Base-by-base conservation (phyloP, 129 eudicot species). In the Lactuca sativa region DNA sequence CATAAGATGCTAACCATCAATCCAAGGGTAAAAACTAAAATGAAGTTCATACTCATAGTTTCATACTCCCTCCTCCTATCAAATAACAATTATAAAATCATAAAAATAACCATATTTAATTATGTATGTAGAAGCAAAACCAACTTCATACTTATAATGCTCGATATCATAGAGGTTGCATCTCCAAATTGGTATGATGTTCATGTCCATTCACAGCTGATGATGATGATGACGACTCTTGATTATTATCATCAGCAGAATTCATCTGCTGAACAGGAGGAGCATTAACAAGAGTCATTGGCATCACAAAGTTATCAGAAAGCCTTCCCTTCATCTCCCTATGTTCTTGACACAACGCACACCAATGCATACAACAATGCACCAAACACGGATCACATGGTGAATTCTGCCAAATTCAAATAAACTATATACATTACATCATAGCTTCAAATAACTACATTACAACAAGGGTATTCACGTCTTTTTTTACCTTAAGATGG, bases 271-370 rank as follows among this genome's bases (percentile, higher is more conserved):
- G 98, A 36, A 83, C 86, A 3, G 95, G 95, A 57, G 98, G 98
- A 17, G 98, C 90, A 62, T 89, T 93, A 31, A 93, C 86, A 0
- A 89, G 56, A 8, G 98, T 93, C 96, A 93, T 93, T 59, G 90
- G 90, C 85, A 74, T 75, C 68, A 67, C 88, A 63, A 63, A 40
- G 59, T 87, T 82, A 38, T 93, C 98, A 32, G 96, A 79, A 3
- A 93, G 86, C 13, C 92, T 90, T 7, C 84, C 81, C 64, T 87
- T 93, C 96, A 93, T 81, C 67, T 93, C 98, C 77, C 97, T 67
- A 80, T 93, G 98, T 83, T 93, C 98, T 82, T 93, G 98, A 88
- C 98, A 93, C 77, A 93, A 41, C 12, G 98, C 98, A 76, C 96
- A 93, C 95, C 96, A 89, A 73, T 93, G 98, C 92, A 89, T 36